Evolutionary conservation across 1,139 yeast genomes (phyloP).

Genomic region (Tardiomyces digboiensis): DNA sequence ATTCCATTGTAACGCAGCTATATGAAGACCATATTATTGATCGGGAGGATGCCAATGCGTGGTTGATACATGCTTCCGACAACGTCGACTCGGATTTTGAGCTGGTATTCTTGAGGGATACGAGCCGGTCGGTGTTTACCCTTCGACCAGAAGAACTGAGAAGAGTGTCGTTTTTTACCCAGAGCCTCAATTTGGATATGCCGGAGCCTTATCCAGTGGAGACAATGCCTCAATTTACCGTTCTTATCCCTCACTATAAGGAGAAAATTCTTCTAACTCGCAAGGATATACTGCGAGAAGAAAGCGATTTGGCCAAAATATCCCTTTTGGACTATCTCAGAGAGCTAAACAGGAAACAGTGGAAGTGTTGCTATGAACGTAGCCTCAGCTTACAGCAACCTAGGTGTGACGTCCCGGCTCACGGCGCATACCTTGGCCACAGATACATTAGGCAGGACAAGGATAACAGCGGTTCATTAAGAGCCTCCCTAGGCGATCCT

Average conservation of each 20-base stretch:
- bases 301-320: constrained; percentile 42
- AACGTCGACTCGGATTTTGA: not conserved
- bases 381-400: too few species aligned
- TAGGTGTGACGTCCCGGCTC: too few species aligned
- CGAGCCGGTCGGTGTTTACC: not conserved
- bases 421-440: too few species aligned
- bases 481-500: too few species aligned
- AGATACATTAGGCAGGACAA: too few species aligned
- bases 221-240: constrained; percentile 78
- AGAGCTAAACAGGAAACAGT: constrained; percentile 57
- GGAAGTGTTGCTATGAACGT: constrained; percentile 38
- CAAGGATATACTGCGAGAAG: not conserved
- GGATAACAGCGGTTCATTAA: too few species aligned
- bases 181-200: constrained; percentile 68
- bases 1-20: not conserved
- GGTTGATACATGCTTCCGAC: not conserved
- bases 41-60: not conserved
- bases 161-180: constrained; percentile 80
- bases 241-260: constrained; percentile 71
- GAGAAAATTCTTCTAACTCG: constrained; percentile 45
- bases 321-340: constrained; percentile 69
- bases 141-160: constrained; percentile 56
- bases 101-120: not conserved
- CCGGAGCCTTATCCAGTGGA: constrained; percentile 67
- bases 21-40: not conserved